These are phyloP conservation scores for Trametes pubescens DNA, from an alignment of 1,284 basidiomycete genomes.

Conservation along the genomic window DNA sequence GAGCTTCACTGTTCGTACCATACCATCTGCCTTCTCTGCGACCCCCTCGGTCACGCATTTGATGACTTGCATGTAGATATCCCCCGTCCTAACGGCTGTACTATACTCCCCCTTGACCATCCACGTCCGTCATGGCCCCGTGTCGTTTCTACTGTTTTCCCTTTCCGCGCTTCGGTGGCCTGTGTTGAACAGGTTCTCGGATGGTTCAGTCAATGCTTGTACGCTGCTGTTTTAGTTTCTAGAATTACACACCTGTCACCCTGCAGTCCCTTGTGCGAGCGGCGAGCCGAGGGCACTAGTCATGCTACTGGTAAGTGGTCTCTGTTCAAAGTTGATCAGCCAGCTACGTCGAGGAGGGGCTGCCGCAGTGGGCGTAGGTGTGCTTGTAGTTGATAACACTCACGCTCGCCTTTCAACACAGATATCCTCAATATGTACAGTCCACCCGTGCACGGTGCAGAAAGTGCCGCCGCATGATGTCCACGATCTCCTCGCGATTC, in stretches of 20 bases:
- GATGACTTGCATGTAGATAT: neutral
- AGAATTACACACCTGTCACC: neutral
- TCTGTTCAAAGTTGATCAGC: too few relatives aligned
- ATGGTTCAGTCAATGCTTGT: slow-evolving; percentile 18
- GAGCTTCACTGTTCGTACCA: neutral
- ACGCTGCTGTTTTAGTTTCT: neutral
- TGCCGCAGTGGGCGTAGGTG: too few relatives aligned
- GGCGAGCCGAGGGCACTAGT: too few relatives aligned
- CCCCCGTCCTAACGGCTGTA: neutral
- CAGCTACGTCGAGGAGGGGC: too few relatives aligned
- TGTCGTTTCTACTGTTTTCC: neutral
- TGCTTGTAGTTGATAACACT: too few relatives aligned
- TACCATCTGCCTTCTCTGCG: neutral
- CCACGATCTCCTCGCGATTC: too few relatives aligned
- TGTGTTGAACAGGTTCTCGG: slow-evolving; percentile 6
- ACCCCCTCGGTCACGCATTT: neutral
- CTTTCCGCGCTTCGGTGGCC: neutral
- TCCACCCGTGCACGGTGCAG: too few relatives aligned
- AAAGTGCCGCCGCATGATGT: too few relatives aligned
- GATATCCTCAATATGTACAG: too few relatives aligned
- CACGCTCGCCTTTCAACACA: too few relatives aligned
- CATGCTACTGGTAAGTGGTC: too few relatives aligned
- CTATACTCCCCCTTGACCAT: slow-evolving; percentile 19
- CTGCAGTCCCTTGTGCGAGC: neutral
- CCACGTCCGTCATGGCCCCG: neutral